Evolutionary conservation across 495 filamentous ascomycete species (phyloP).

Genomic region (Saxophila tyrrhenica): DNA sequence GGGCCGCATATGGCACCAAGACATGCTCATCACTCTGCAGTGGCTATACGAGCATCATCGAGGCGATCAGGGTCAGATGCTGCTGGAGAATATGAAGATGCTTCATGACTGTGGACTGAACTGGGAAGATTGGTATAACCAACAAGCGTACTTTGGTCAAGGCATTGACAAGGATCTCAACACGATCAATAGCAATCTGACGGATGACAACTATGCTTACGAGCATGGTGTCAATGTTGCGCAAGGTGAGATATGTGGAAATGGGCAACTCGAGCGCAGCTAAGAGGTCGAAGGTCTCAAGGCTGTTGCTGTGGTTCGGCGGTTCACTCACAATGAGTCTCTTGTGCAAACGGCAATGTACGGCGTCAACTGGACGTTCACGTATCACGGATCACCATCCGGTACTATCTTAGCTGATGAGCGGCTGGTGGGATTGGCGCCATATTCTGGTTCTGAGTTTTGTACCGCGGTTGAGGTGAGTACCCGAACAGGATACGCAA

Average conservation of each 20-base stretch:
- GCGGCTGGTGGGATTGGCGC: conserved; percentile 18
- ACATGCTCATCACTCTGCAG: conserved; percentile 42
- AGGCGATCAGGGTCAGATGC: conserved; percentile 21
- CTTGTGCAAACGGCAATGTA: conserved; percentile 31
- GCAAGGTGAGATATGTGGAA: conserved; percentile 27
- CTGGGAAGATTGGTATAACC: conserved; percentile 38
- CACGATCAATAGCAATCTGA: conserved; percentile 24
- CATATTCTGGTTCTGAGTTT: conserved; percentile 20
- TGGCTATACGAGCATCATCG: conserved; percentile 45
- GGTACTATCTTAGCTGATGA: conserved; percentile 28
- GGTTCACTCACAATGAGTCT: conserved; percentile 33
- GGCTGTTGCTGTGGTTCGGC: conserved; percentile 33
- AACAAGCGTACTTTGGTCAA: conserved; percentile 5
- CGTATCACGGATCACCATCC: conserved; percentile 32
- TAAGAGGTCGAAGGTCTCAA: conserved; percentile 26
- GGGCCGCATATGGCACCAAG: conserved; percentile 38
- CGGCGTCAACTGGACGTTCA: conserved; percentile 38
- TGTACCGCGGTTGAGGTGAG: conserved; percentile 13
- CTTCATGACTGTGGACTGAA: conserved; percentile 32
- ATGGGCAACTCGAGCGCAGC: too few species aligned
- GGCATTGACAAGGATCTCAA: conserved; percentile 29
- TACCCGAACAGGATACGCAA: too few species aligned
- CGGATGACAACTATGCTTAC: conserved; percentile 26
- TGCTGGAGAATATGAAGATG: conserved; percentile 38
- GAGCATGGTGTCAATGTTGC: conserved; percentile 41